These are phyloP conservation scores for Kwoniella newhampshirensis DNA, from an alignment of 768 basidiomycete genomes.

Conservation along the genomic window DNA sequence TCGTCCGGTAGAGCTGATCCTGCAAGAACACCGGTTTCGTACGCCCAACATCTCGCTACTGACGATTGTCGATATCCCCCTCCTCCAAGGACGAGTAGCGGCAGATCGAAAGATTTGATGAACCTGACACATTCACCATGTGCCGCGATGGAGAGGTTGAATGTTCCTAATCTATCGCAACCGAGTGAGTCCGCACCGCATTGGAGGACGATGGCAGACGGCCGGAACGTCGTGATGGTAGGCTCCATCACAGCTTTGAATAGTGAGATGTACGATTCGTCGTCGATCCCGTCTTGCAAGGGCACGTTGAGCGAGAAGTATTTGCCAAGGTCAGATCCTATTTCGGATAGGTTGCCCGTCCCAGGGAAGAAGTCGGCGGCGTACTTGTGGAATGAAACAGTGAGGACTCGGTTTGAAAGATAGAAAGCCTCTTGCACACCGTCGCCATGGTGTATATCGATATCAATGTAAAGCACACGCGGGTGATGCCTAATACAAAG, in stretches of 20 bases:
- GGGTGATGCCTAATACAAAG: slow-evolving; percentile 69
- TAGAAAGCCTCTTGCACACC: slow-evolving; percentile 99
- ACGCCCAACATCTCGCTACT: slow-evolving; percentile 97
- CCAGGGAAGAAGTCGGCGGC: slow-evolving; percentile 98
- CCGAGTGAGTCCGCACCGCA: slow-evolving; percentile 97
- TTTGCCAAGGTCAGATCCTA: slow-evolving; percentile 73
- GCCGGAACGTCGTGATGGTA: slow-evolving; percentile 81
- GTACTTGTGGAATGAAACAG: slow-evolving; percentile 98
- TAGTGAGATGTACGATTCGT: slow-evolving; percentile 90
- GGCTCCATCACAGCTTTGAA: slow-evolving; percentile 97
- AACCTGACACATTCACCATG: slow-evolving; percentile 98
- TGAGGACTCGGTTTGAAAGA: slow-evolving; percentile 96
- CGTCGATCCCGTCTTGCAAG: slow-evolving; percentile 91
- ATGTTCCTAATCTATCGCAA: slow-evolving; percentile 90
- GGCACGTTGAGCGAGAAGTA: slow-evolving; percentile 95
- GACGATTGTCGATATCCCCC: slow-evolving; percentile 97
- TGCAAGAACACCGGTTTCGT: slow-evolving; percentile 91
- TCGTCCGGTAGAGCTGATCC: slow-evolving; percentile 77
- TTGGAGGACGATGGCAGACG: slow-evolving; percentile 87
- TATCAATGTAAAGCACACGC: slow-evolving; percentile 95
- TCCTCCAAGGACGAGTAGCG: slow-evolving; percentile 86
- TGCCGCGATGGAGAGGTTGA: slow-evolving; percentile 95
- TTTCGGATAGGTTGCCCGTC: slow-evolving; percentile 92
- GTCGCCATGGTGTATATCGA: slow-evolving; percentile 98
- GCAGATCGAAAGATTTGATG: slow-evolving; percentile 86